Conservation (phyloP, 441 rosid genomes). For the Adansonia madagascariensis region DNA sequence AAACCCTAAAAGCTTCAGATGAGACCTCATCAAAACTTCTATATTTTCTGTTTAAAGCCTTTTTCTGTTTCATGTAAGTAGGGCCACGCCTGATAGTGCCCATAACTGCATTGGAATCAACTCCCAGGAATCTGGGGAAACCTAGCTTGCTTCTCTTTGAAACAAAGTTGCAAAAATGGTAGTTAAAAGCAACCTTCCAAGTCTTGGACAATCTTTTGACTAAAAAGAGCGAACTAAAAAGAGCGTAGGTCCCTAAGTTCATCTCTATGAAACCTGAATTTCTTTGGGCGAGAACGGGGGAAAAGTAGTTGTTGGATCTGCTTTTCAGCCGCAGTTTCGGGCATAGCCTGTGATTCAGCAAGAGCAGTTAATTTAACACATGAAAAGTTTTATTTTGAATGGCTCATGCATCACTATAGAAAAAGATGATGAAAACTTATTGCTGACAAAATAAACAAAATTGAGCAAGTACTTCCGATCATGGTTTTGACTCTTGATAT, state of each 20-base stretch:
- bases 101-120: background rate
- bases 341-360: background rate
- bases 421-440: background rate
- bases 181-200: background rate
- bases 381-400: background rate
- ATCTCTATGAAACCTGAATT: no score
- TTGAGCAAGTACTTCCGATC: background rate
- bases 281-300: no score
- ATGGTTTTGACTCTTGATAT: background rate
- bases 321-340: no score
- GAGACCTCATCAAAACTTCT: background rate
- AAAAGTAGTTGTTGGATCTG: no score
- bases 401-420: background rate
- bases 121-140: background rate
- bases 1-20: background rate
- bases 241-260: constrained; percentile 34
- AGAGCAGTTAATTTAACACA: background rate
- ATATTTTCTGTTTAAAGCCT: no score
- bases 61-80: background rate
- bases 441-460: background rate
- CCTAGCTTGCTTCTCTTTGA: background rate
- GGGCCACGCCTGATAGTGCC: background rate
- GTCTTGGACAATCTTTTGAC: background rate
- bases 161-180: background rate
- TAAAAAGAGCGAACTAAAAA: constrained; percentile 25